Percentiles rank a stretch among this genome's conserved stretches.
phyloP scores from a whole-genome alignment of 2,329 filamentous ascomycete species.

The Microthyrium microscopicum region DNA sequence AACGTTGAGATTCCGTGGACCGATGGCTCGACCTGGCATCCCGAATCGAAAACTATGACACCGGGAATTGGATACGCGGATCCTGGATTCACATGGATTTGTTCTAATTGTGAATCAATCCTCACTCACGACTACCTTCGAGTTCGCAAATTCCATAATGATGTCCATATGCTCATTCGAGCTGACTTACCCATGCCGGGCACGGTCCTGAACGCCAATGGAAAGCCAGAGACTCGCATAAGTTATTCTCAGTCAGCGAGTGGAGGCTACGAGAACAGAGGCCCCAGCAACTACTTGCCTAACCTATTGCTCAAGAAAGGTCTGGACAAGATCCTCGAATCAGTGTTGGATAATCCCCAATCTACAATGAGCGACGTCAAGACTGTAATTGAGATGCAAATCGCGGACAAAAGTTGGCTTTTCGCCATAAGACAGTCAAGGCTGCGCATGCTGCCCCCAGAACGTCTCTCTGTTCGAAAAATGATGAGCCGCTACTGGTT shows the following conservation, averaged over 20 bases:
- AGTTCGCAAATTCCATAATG: conserved; percentile 43
- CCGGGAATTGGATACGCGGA: conserved; percentile 45
- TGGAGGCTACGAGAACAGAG: conserved; percentile 49
- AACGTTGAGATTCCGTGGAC: conserved; percentile 42
- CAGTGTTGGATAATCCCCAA: conserved; percentile 19
- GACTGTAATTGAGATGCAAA: conserved; percentile 5
- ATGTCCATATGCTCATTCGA: conserved; percentile 31
- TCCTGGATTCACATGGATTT: conserved; percentile 33
- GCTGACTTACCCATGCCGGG: conserved; percentile 5
- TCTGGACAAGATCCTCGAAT: conserved; percentile 25
- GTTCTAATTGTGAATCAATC: conserved; percentile 31
- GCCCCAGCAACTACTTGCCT: conserved; percentile 35
- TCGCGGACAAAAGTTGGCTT: conserved; percentile 4
- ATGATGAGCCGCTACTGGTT: conserved; percentile 59
- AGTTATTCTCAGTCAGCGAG: not conserved
- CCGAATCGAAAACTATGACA: conserved; percentile 20
- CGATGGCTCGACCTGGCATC: conserved; percentile 23
- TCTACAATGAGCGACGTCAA: conserved; percentile 6
- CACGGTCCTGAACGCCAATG: conserved; percentile 3
- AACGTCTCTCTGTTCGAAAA: conserved; percentile 36
- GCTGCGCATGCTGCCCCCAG: conserved; percentile 10
- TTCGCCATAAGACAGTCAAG: conserved; percentile 6
- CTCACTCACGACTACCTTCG: conserved; percentile 43
- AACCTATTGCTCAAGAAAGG: conserved; percentile 23
- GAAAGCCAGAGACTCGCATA: not conserved